These are phyloP conservation scores for Selaginella moellendorffii DNA, from an alignment of 75 land plant species.

Conservation along the genomic window DNA sequence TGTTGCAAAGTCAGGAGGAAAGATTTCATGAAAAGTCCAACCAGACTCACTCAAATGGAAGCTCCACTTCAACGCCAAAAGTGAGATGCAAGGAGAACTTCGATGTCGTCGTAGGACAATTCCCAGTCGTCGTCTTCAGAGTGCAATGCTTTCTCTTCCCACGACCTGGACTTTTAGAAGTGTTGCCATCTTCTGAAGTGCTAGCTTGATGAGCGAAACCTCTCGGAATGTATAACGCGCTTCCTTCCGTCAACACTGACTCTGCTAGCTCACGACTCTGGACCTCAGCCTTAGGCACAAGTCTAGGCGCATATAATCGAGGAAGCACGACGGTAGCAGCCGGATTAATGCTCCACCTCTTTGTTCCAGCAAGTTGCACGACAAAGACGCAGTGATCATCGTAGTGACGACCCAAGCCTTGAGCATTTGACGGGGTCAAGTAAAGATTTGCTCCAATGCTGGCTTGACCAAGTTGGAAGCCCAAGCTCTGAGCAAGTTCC, in stretches of 20 bases:
- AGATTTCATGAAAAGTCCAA: too few species aligned
- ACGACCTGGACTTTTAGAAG: not conserved
- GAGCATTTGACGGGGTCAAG: slow-evolving; percentile 59
- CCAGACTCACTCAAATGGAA: slow-evolving; percentile 78
- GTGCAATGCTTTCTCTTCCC: too few species aligned
- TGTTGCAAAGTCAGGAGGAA: slow-evolving; percentile 1
- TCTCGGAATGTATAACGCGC: slow-evolving; percentile 65
- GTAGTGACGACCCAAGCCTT: slow-evolving; percentile 51
- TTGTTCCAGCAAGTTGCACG: slow-evolving; percentile 51
- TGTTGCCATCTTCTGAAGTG: not conserved
- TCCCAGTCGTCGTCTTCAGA: too few species aligned
- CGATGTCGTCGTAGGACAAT: too few species aligned
- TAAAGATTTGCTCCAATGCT: slow-evolving; percentile 67
- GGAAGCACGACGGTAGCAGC: slow-evolving; percentile 30
- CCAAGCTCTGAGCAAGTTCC: slow-evolving; percentile 33
- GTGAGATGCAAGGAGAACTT: slow-evolving; percentile 70
- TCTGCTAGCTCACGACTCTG: not conserved
- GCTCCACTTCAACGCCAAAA: slow-evolving; percentile 71
- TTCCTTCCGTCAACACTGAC: slow-evolving; percentile 25
- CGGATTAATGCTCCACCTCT: slow-evolving; percentile 48
- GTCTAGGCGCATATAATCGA: slow-evolving; percentile 39
- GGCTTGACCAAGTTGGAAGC: slow-evolving; percentile 55
- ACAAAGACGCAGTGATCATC: slow-evolving; percentile 92
- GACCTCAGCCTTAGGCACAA: not conserved
- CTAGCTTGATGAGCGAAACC: slow-evolving; percentile 66